These are phyloP conservation scores for Acer campestre DNA, from an alignment of 345 rosid genomes.

Conservation along the genomic window DNA sequence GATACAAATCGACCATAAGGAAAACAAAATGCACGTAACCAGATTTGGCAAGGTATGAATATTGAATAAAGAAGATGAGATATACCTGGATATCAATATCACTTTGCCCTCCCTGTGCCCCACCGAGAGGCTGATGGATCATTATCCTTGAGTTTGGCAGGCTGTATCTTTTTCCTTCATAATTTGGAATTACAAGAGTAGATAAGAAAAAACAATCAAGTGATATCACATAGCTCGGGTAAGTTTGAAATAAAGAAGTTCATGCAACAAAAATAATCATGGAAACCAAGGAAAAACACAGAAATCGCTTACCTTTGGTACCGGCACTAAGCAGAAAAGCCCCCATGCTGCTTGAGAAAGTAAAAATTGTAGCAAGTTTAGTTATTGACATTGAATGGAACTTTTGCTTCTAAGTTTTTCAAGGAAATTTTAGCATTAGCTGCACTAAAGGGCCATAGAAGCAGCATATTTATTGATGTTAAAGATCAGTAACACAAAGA, in stretches of 20 bases:
- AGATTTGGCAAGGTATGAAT: background rate
- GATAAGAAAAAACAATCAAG: background rate
- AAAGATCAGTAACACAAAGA: background rate
- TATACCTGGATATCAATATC: conserved; percentile 60
- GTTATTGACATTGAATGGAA: background rate
- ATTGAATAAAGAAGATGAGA: background rate
- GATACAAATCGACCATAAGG: background rate
- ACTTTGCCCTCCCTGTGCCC: conserved; percentile 59
- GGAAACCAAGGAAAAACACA: background rate
- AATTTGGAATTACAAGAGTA: background rate
- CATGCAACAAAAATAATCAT: background rate
- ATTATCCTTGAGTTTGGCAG: conserved; percentile 62
- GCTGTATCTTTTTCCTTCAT: conserved; percentile 57
- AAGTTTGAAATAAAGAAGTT: background rate
- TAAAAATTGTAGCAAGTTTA: background rate
- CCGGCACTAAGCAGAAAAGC: conserved; percentile 65
- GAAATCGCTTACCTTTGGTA: conserved; percentile 46
- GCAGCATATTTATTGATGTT: background rate
- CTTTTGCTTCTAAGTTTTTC: background rate
- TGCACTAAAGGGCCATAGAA: background rate
- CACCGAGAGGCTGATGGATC: conserved; percentile 74
- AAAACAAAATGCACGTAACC: conserved; percentile 8
- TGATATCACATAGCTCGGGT: background rate
- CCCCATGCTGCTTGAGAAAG: conserved; percentile 47
- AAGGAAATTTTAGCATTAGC: background rate